Percentiles rank a stretch among this genome's conserved stretches.
Evolutionary conservation across 2,329 filamentous ascomycete genomes (phyloP).

Genomic region (Dendryphion nanum): DNA sequence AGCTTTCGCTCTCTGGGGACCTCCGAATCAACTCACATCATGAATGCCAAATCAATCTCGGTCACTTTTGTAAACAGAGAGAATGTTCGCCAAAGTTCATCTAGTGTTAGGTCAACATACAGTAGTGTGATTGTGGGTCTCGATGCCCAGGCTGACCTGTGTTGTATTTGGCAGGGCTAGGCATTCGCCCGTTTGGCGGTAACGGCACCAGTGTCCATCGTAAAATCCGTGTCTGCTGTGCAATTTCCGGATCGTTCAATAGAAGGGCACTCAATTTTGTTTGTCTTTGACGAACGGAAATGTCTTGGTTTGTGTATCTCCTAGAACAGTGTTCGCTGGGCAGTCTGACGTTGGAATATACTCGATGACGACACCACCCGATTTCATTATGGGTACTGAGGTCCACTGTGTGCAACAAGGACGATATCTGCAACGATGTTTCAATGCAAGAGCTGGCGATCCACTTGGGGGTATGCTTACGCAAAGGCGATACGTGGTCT

Average conservation of each 20-base stretch:
- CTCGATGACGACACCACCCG: constrained; percentile 2
- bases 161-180: no score
- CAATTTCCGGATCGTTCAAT: constrained; percentile 1
- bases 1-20: neutral
- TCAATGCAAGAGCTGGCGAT: neutral
- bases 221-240: constrained; percentile 2
- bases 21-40: constrained; percentile 3
- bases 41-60: constrained; percentile 8
- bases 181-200: no score
- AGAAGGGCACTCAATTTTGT: constrained; percentile 1
- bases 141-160: no score
- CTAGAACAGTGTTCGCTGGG: constrained; percentile 3
- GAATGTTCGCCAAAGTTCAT: constrained; percentile 4
- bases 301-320: neutral
- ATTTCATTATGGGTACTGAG: constrained; percentile 6
- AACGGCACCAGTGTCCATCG: constrained; percentile 8
- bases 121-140: no score
- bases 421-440: constrained; percentile 1
- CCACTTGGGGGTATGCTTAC: constrained; percentile 3
- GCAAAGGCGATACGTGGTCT: constrained; percentile 5
- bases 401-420: constrained; percentile 6
- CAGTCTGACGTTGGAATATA: constrained; percentile 3
- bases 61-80: constrained; percentile 4
- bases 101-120: no score
- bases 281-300: constrained; percentile 1